Evolutionary conservation across 225 moss, liverwort and hornwort species (phyloP), one percentile per base, ranked within the genome.

Genomic region (Marchantia polymorpha): DNA sequence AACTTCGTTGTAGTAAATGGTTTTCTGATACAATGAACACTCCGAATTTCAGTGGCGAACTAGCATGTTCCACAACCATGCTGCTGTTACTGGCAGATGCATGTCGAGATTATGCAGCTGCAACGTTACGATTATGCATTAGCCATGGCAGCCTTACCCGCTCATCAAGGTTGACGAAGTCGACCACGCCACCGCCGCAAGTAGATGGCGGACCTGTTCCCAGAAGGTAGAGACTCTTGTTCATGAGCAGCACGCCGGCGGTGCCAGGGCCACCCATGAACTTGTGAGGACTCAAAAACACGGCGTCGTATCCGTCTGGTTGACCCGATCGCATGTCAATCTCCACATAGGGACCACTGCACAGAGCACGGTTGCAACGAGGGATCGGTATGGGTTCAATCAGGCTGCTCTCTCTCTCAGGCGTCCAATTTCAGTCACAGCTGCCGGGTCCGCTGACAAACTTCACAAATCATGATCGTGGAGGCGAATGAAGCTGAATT

Each of bases 241-340:
- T 84, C 82, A 88, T 82, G 30, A 88, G 55, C 52, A 88, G 61
- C 27, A 88, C 69, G 16, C 85, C 88, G 7, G 83, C 27, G 13
- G 83, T 85, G 20, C 83, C 82, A 25, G 83, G 88, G 30, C 88
- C 88, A n/a, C 88, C 88, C 82, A 86, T 82, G 63, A 88, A 88
- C 50, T 88, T 88, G 83, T 88, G 88, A 47, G 88, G 79, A 64
- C 88, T 88, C 3, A 88, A 22, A 15, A 83, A 83, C 6, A 88
- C 9, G 1, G 83, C 88, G 27, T 88, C 88, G 61, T 82, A 88
- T 22, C 88, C 85, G 23, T 86, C 85, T 23, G 72, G 12, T 50
- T 82, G 17, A 31, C 85, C 85, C 49, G 88, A 82, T 0, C 80
- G 77, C 85, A 88, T 82, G 10, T 88, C 88, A 29, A 88, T 86